Evolutionary conservation across 371 early-diverging fungal genomes (phyloP).

Genomic region (Actinomucor elegans): DNA sequence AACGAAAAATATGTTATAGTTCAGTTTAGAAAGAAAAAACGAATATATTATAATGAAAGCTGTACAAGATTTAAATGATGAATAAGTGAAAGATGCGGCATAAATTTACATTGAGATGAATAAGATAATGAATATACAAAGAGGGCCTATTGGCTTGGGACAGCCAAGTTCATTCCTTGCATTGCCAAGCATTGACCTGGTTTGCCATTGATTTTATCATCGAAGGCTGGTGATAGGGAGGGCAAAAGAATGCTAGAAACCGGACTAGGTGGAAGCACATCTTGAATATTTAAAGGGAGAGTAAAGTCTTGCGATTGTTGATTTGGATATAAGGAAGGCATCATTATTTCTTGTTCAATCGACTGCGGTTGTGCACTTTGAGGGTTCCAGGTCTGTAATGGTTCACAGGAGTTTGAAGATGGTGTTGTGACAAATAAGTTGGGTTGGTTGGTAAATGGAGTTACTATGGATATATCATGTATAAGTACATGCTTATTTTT

Average conservation of each 20-base stretch:
- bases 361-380: not conserved
- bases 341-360: conserved; percentile 4
- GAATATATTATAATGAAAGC: no score
- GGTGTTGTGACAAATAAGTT: conserved; percentile 19
- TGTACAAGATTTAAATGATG: no score
- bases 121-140: not conserved
- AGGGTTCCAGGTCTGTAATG: not conserved
- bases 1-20: no score
- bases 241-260: conserved; percentile 5
- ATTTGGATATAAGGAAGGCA: conserved; percentile 4
- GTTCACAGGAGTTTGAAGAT: not conserved
- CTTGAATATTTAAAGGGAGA: not conserved
- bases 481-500: not conserved
- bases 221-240: not conserved
- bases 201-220: not conserved
- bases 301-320: not conserved
- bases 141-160: not conserved
- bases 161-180: not conserved
- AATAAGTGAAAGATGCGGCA: no score
- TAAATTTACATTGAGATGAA: not conserved
- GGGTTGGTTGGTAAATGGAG: no score
- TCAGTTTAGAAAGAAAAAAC: no score
- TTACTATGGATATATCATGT: not conserved
- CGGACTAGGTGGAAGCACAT: conserved; percentile 8
- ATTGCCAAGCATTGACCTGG: not conserved